phyloP scores from a whole-genome alignment of 495 filamentous ascomycete species.

The Podospora pseudoanserina region DNA sequence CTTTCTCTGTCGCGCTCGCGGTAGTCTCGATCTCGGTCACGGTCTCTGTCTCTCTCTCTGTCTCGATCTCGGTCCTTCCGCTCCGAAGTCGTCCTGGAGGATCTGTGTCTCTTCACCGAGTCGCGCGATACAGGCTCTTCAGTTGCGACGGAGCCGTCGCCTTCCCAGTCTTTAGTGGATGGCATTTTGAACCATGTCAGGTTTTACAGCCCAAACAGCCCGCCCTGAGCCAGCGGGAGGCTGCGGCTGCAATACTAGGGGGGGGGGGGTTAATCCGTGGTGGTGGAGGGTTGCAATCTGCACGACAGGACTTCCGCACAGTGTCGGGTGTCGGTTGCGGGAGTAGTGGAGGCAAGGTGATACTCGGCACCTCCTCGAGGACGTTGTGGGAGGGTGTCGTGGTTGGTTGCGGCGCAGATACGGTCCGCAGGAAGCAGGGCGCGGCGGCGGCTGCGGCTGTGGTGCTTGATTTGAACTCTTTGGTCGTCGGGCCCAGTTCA shows the following conservation, averaged over 20 bases:
- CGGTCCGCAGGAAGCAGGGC: not conserved
- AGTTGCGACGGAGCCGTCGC: constrained; percentile 26
- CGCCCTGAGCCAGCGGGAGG: constrained; percentile 25
- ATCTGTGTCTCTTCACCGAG: constrained; percentile 40
- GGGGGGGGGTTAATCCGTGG: not conserved
- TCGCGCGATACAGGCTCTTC: constrained; percentile 38
- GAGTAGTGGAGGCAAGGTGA: not conserved
- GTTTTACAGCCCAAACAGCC: constrained; percentile 24
- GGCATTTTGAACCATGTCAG: constrained; percentile 44
- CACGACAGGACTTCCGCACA: constrained; percentile 7
- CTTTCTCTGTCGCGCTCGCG: constrained; percentile 24
- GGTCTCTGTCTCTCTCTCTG: constrained; percentile 28
- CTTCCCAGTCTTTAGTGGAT: constrained; percentile 43
- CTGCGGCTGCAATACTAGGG: constrained; percentile 15
- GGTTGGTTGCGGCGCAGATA: constrained; percentile 10
- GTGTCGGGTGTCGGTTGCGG: constrained; percentile 9
- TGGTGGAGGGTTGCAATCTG: not conserved
- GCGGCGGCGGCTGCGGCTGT: not conserved
- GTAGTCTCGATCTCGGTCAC: constrained; percentile 27
- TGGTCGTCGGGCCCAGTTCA: not conserved
- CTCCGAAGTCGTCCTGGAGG: constrained; percentile 26
- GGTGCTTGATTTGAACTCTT: not conserved
- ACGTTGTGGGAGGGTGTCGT: constrained; percentile 3
- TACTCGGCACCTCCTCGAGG: not conserved
- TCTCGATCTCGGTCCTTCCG: constrained; percentile 33